These are phyloP conservation scores for Thermothelomyces thermophilus DNA, from an alignment of 2,329 filamentous ascomycete species.

Conservation along the genomic window DNA sequence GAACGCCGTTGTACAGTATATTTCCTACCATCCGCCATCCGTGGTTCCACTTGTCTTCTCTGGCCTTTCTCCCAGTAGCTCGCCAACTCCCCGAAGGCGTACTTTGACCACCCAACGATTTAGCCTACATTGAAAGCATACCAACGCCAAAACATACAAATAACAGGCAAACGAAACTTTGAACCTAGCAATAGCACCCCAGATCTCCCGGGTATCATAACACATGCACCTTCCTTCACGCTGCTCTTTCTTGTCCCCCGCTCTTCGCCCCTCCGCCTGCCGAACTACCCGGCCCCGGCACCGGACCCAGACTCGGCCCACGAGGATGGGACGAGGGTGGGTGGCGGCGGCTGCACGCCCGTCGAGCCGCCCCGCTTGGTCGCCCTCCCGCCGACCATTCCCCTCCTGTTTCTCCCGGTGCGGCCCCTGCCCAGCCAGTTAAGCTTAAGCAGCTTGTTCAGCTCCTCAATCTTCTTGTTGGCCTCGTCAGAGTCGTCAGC, in stretches of 20 bases:
- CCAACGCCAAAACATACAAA: too few relatives aligned
- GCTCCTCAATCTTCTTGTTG: slow-evolving; percentile 71
- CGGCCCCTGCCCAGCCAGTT: slow-evolving; percentile 92
- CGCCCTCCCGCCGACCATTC: slow-evolving; percentile 70
- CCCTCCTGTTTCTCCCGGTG: slow-evolving; percentile 81
- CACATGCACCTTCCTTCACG: too few relatives aligned
- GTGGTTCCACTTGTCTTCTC: neutral
- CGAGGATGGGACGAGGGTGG: neutral
- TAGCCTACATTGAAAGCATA: too few relatives aligned
- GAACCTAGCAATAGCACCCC: too few relatives aligned
- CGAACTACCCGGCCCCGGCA: neutral
- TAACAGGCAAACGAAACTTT: too few relatives aligned
- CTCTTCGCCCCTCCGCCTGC: neutral
- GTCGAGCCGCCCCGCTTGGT: slow-evolving; percentile 35
- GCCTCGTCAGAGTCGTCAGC: slow-evolving; percentile 47
- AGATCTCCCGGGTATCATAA: too few relatives aligned
- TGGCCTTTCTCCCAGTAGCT: neutral
- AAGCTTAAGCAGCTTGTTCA: slow-evolving; percentile 83
- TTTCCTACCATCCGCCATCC: neutral
- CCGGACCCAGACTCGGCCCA: neutral
- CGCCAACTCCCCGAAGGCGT: neutral
- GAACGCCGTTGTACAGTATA: slow-evolving; percentile 1
- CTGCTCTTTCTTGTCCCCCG: too few relatives aligned
- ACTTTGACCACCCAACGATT: neutral
- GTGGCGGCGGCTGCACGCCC: neutral